Evolutionary conservation across 805 yeast species (phyloP).

Genomic region (Cyberlindnera xishuangbannaensis): DNA sequence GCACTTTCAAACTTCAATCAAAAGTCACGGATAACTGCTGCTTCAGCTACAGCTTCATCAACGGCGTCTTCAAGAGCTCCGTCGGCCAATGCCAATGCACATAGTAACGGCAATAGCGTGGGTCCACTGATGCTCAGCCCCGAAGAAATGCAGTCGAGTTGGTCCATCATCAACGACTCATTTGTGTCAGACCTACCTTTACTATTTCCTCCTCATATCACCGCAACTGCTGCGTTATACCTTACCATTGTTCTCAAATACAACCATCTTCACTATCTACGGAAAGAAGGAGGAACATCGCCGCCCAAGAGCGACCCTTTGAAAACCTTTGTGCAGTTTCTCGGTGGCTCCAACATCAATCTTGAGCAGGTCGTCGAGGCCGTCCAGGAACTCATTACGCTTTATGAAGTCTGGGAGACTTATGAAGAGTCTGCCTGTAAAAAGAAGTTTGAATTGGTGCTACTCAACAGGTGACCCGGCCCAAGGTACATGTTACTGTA

Average conservation of each 20-base stretch:
- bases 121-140: constrained; percentile 34
- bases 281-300: constrained; percentile 11
- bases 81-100: background rate
- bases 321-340: constrained; percentile 53
- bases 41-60: constrained; percentile 1
- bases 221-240: constrained; percentile 79
- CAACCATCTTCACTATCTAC: constrained; percentile 18
- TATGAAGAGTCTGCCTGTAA: constrained; percentile 52
- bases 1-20: constrained; percentile 22
- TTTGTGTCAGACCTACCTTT: constrained; percentile 83
- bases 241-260: constrained; percentile 59
- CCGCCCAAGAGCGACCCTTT: constrained; percentile 33
- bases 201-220: constrained; percentile 81
- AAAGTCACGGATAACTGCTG: no score
- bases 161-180: constrained; percentile 88
- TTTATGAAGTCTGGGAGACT: constrained; percentile 84
- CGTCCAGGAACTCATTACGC: constrained; percentile 74
- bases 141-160: constrained; percentile 75
- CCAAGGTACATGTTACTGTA: no score
- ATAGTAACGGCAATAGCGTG: no score
- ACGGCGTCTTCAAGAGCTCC: background rate
- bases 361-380: constrained; percentile 73
- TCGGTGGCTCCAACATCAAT: constrained; percentile 74
- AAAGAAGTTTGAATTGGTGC: constrained; percentile 19
- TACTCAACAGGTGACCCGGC: constrained; percentile 14